Conservation (phyloP, 768 basidiomycete species). For the Pleurotus tuoliensis region DNA sequence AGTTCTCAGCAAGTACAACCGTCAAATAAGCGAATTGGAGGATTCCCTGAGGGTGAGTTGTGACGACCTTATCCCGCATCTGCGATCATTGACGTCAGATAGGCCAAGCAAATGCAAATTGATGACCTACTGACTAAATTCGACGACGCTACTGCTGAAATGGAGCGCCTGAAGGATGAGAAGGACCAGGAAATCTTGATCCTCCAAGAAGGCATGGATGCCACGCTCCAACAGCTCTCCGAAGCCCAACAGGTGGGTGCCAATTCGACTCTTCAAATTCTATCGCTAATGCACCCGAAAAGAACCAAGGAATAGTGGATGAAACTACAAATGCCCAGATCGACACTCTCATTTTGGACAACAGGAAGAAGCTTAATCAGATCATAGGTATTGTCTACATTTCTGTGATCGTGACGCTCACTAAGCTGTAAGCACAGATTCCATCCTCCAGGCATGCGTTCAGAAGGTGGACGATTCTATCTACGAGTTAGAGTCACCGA, state of each 20-base stretch:
- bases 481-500: conserved; percentile 96
- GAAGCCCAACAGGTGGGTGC: conserved; percentile 76
- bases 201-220: conserved; percentile 93
- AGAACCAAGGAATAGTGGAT: conserved; percentile 83
- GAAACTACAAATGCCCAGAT: conserved; percentile 96
- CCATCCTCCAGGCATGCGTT: conserved; percentile 93
- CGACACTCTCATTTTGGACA: conserved; percentile 93
- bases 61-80: background rate
- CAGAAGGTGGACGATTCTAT: conserved; percentile 97
- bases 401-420: conserved; percentile 10
- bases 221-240: conserved; percentile 80
- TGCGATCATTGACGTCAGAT: conserved; percentile 6
- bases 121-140: conserved; percentile 86
- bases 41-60: conserved; percentile 79
- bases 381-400: conserved; percentile 68
- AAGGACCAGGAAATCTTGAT: conserved; percentile 97
- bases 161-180: conserved; percentile 85
- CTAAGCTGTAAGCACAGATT: conserved; percentile 53
- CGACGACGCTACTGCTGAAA: conserved; percentile 66
- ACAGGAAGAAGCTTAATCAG: conserved; percentile 95
- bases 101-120: conserved; percentile 96
- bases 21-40: conserved; percentile 95
- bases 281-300: conserved; percentile 6
- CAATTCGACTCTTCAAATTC: conserved; percentile 1
- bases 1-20: conserved; percentile 89